Evolutionary conservation across 352 stramenopile genomes (phyloP).

Genomic region (Peronospora belbahrii): DNA sequence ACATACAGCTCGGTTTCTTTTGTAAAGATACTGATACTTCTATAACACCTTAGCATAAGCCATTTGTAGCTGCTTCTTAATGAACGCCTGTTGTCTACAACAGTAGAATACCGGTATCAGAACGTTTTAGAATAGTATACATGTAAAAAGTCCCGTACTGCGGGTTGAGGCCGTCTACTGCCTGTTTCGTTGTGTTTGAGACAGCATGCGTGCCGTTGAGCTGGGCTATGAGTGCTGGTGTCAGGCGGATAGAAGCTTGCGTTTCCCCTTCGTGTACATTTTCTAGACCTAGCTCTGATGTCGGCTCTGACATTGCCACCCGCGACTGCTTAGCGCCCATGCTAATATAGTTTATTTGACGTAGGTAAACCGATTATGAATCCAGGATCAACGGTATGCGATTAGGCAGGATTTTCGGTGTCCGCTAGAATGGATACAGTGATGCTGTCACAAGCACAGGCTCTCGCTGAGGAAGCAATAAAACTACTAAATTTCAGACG

Average conservation of each 20-base stretch:
- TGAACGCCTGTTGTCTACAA: slow-evolving; percentile 40
- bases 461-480: no score
- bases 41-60: slow-evolving; percentile 58
- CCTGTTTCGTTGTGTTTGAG: slow-evolving; percentile 6
- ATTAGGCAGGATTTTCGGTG: neutral
- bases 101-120: neutral
- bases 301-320: slow-evolving; percentile 51
- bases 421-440: neutral
- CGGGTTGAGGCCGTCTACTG: slow-evolving; percentile 17
- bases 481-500: no score
- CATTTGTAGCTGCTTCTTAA: slow-evolving; percentile 73
- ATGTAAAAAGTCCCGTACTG: slow-evolving; percentile 31
- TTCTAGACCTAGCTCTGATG: slow-evolving; percentile 45
- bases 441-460: no score
- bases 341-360: no score
- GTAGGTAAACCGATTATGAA: no score
- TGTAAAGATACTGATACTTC: neutral
- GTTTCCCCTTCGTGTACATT: slow-evolving; percentile 35
- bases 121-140: neutral
- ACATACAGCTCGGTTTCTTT: neutral
- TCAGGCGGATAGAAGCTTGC: slow-evolving; percentile 54
- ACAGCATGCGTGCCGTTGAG: slow-evolving; percentile 44
- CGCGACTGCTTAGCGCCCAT: slow-evolving; percentile 75
- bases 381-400: neutral
- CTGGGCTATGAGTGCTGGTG: slow-evolving; percentile 59